phyloP scores from a whole-genome alignment of 2,329 filamentous ascomycete genomes.

The Grosmannia huntii region DNA sequence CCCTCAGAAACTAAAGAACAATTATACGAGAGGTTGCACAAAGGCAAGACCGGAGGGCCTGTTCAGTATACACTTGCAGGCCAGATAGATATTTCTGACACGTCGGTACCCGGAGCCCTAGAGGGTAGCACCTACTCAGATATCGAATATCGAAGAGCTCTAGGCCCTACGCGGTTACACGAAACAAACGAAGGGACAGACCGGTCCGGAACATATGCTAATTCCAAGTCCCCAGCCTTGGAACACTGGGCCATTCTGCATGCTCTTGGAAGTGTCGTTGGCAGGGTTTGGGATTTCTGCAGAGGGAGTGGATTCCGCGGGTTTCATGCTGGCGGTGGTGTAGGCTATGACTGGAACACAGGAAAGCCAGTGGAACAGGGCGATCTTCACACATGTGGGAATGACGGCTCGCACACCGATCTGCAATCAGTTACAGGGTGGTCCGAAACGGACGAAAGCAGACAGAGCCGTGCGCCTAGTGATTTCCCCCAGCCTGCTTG shows the following conservation, averaged over 20 bases:
- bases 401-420: neutral
- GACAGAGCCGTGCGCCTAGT: neutral
- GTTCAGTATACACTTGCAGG: conserved; percentile 38
- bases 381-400: neutral
- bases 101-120: conserved; percentile 19
- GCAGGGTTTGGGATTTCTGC: conserved; percentile 80
- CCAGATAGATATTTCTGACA: conserved; percentile 36
- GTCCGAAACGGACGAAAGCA: neutral
- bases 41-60: conserved; percentile 1
- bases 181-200: conserved; percentile 5
- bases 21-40: neutral
- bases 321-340: conserved; percentile 76
- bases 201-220: conserved; percentile 15
- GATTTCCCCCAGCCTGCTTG: neutral
- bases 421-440: neutral
- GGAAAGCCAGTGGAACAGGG: conserved; percentile 4
- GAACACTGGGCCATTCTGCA: conserved; percentile 31
- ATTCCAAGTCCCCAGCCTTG: neutral
- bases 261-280: conserved; percentile 54
- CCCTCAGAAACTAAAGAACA: neutral
- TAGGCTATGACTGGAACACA: conserved; percentile 40
- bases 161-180: conserved; percentile 30
- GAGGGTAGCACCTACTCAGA: conserved; percentile 46
- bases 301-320: conserved; percentile 61
- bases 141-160: conserved; percentile 38